Conservation (phyloP, 2,329 filamentous ascomycete genomes). For the Neofusicoccum cordaticola region DNA sequence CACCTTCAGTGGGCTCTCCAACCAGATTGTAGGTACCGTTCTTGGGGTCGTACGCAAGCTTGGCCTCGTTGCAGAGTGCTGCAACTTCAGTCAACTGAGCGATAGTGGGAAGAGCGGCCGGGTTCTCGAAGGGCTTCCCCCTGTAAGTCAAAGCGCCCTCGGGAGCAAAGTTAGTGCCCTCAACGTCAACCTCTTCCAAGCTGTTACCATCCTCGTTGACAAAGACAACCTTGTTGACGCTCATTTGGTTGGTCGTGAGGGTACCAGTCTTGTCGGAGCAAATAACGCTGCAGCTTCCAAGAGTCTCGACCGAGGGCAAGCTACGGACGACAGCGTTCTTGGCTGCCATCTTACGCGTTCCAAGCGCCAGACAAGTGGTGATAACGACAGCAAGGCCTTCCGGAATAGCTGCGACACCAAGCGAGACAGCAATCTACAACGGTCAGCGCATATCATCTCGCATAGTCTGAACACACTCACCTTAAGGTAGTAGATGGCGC, state of each 20-base stretch:
- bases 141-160: conserved; percentile 68
- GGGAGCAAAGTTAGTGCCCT: conserved; percentile 89
- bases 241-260: conserved; percentile 98
- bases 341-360: conserved; percentile 96
- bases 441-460: neutral
- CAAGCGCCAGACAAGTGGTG: conserved; percentile 94
- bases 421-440: conserved; percentile 79
- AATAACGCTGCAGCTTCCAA: conserved; percentile 98
- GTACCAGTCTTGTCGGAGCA: conserved; percentile 99
- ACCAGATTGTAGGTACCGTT: conserved; percentile 74
- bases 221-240: conserved; percentile 88
- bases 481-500: conserved; percentile 98
- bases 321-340: conserved; percentile 98
- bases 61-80: conserved; percentile 84
- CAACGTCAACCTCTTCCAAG: conserved; percentile 82
- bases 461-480: conserved; percentile 19
- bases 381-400: conserved; percentile 98
- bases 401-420: conserved; percentile 95
- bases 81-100: conserved; percentile 70
- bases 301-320: conserved; percentile 91
- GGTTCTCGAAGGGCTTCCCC: conserved; percentile 66
- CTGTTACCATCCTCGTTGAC: conserved; percentile 70
- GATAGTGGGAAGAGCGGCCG: conserved; percentile 72
- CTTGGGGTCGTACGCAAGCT: conserved; percentile 76
- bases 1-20: conserved; percentile 93